Evolutionary conservation across 2,329 filamentous ascomycete genomes (phyloP).

Genomic region (Rhinocladiella mackenziei): DNA sequence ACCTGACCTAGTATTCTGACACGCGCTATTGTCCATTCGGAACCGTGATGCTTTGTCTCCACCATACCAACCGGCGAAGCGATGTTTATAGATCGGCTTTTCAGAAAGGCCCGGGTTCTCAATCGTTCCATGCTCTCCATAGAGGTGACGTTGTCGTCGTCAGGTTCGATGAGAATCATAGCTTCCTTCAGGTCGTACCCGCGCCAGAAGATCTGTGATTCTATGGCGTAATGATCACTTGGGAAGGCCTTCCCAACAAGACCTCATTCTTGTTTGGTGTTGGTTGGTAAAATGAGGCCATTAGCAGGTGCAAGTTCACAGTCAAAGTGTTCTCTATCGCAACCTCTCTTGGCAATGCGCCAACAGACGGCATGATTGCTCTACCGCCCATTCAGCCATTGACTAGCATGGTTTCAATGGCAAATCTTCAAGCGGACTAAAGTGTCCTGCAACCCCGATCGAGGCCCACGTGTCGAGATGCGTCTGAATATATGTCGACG

Average conservation of each 20-base stretch:
- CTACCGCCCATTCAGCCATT: conserved; percentile 68
- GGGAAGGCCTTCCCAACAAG: conserved; percentile 82
- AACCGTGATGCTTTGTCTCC: conserved; percentile 72
- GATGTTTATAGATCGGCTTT: conserved; percentile 52
- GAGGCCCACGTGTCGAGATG: conserved; percentile 80
- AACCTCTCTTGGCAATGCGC: conserved; percentile 67
- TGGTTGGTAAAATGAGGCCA: conserved; percentile 79
- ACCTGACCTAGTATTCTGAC: neutral
- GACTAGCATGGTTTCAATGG: conserved; percentile 70
- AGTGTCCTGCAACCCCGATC: conserved; percentile 81
- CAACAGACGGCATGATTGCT: conserved; percentile 69
- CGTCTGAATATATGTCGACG: conserved; percentile 61
- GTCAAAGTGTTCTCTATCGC: conserved; percentile 86
- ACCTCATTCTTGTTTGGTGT: conserved; percentile 66
- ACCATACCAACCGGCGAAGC: conserved; percentile 84
- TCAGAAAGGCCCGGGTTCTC: conserved; percentile 30
- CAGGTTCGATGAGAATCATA: conserved; percentile 70
- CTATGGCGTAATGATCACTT: conserved; percentile 79
- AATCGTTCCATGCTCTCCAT: conserved; percentile 65
- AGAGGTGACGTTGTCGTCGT: conserved; percentile 54
- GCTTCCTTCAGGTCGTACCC: conserved; percentile 61
- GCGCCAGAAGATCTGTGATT: conserved; percentile 73
- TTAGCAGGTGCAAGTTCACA: conserved; percentile 71
- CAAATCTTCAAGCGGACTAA: conserved; percentile 63
- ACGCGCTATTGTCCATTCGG: conserved; percentile 67